Evolutionary conservation across 257 asterid species (phyloP), one percentile per base, ranked within the genome.

Genomic region (Nicotiana knightiana): DNA sequence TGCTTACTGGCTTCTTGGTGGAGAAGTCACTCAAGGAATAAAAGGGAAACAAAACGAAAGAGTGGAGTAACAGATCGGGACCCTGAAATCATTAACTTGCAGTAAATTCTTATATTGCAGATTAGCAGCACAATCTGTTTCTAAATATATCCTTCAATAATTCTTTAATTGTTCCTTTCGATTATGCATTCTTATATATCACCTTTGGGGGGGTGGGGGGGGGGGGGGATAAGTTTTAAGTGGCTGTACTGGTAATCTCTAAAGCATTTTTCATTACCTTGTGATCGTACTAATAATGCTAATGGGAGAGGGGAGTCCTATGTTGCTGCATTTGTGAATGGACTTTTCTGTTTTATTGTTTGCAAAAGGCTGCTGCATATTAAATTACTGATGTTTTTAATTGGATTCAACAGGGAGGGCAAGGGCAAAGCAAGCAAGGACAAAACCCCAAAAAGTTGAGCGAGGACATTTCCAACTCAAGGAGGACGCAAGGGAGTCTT

Each of bases 351-450:
- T 15, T 62, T 28, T 21, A 2, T 62, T 11, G 43, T 43, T 30
- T 67, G 15, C 32, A 24, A 13, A 16, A 17, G 21, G 59, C 59
- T 67, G 15, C 28, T 62, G 26, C 21, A 21, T 33, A 71, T 24
- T 48, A 21, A 21, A 71, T 71, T 24, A 5, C 61, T 37, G 75
- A 76, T 39, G 59, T 85, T 70, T 54, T 18, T 30, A 51, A 85
- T 79, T 71, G 59, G 78, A 71, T 2, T 43, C 65, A 83, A 26
- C 93, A 92, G 98, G 97, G 90, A 80, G 87, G 83, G 67, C 97
- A 89, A 80, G 87, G 83, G 67, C 97, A 89, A 82, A 53, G 13
- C 82, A 90, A 90, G 85, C 89, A 82, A 43, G 90, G 87, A 43
- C 88, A 46, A 63, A 84, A 89, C 28, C 87, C 87, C 54, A 92